Evolutionary conservation across 208 protist genomes (phyloP), one percentile per base, ranked within the genome.

Genomic region (Acanthamoeba divionensis): DNA sequence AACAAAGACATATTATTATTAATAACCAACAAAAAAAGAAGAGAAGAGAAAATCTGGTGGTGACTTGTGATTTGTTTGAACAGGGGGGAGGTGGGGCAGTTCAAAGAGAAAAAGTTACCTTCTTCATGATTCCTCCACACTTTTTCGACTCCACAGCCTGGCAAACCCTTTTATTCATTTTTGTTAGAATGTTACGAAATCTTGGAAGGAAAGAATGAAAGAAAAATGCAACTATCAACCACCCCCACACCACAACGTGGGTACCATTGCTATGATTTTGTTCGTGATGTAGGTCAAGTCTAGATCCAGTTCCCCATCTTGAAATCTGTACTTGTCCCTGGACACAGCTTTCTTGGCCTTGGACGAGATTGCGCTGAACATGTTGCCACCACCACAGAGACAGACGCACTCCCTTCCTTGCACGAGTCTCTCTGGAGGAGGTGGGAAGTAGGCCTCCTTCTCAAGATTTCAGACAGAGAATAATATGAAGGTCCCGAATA

Each of bases 221-320:
- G 12, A 85, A 13, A 85, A 65, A 9, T 3, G 7, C 2, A 85
- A 6, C 31, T 54, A 38, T 57, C 52, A 52, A 52, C 3, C 26
- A 67, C 26, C n/a, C 9, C 15, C 10, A 31, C 26, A 9, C n/a
- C 62, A 12, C 13, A 85, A 48, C 8, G 67, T 66, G 18, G 67
- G 55, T 29, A 31, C 90, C 91, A 93, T 93, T 24, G 91, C 91
- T 57, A 90, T 90, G 48, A 90, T 80, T 15, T 45, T 13, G n/a
- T 90, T 66, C n/a, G 96, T 97, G 33, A 98, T 96, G 90, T 98
- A 98, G 24, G 95, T 93, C 29, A 98, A 90, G 89, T 98, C 97
- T 1, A 98, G 92, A 69, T 98, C 95, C 62, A 95, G 96, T 8
- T 94, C 95, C 24, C 96, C 93, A 7, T 93, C 89, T 50, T 93